A percentile compares a stretch with the other conserved stretches of the same genome.
Conservation (phyloP, 2,329 filamentous ascomycete species). For the Colletotrichum simmondsii region DNA sequence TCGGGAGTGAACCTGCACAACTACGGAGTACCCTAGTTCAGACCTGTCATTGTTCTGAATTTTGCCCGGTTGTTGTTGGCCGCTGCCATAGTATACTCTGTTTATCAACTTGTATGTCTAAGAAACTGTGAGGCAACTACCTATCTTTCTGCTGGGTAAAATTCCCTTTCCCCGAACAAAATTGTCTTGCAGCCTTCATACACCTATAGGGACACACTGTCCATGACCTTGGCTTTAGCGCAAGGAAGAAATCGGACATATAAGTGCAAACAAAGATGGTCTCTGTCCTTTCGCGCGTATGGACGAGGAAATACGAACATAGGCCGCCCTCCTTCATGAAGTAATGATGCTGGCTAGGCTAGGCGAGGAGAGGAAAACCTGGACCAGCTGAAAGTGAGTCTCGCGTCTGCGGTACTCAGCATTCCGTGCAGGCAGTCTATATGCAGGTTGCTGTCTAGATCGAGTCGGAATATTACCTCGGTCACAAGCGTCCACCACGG, state of each 20-base stretch:
- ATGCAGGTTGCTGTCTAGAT: background rate
- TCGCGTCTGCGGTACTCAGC: background rate
- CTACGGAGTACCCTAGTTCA: background rate
- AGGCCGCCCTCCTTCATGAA: background rate
- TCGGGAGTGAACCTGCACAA: background rate
- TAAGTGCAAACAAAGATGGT: background rate
- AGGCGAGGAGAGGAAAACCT: background rate
- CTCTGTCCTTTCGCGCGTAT: background rate
- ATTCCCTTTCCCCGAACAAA: background rate
- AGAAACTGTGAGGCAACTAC: background rate
- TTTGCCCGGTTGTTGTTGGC: background rate
- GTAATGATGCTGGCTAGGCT: background rate
- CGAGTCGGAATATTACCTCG: background rate
- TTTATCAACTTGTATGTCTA: background rate
- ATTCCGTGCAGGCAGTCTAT: background rate
- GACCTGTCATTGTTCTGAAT: background rate
- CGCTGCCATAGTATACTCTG: background rate
- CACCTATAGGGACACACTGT: background rate
- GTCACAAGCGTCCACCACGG: background rate
- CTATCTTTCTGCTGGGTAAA: background rate
- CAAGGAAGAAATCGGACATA: background rate
- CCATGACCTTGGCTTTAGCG: background rate
- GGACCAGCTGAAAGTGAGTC: background rate
- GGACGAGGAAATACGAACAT: background rate
- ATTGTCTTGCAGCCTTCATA: background rate